Evolutionary conservation across 805 yeast genomes (phyloP), one percentile per base, ranked within the genome.

Genomic region (Candida corydali): DNA sequence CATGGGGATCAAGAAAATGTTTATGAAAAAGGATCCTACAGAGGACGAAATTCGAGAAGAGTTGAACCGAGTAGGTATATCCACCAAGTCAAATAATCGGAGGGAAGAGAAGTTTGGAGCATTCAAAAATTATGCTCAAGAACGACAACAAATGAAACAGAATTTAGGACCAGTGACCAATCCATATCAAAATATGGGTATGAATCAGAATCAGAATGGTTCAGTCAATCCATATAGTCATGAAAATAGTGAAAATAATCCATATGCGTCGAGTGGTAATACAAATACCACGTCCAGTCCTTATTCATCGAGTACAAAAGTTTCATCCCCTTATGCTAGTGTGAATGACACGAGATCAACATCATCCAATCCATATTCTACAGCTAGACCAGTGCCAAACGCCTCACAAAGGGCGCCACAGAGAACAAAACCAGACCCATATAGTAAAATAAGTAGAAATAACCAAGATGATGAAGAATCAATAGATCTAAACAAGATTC

Each of bases 101-200:
- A 58, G 76, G 29, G 60, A 64, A 39, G 70, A 70, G 43, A 73
- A 73, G 56, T 75, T 75, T 46, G 69, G 73, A 11, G 78, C 76
- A 15, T 75, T 70, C 54, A 59, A 57, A 36, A 60, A 59, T 34
- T 68, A 73, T 47, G 80, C 80, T 22, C 67, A 64, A 40, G 70
- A 70, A 39, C 50, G 70, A 22, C 61, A 52, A 30, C 39, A 34
- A 20, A 51, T 46, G 28, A 59, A 55, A 29, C 64, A 68, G 14
- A 70, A 65, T 8, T 47, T 64, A 12, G 59, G 62, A 2, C 73
- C 72, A 1, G 65, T 52, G 7, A 18, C 20, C 5, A 68, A 68
- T 39, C 70, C 75, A 0, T 65, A 66, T 42, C 65, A 68, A 26
- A 61, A 59, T 34, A 47, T 63, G 32, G 16, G 20, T 29, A n/a